These are phyloP conservation scores for Zoysia matrella DNA, from an alignment of 202 grass and related monocot species.

Conservation along the genomic window DNA sequence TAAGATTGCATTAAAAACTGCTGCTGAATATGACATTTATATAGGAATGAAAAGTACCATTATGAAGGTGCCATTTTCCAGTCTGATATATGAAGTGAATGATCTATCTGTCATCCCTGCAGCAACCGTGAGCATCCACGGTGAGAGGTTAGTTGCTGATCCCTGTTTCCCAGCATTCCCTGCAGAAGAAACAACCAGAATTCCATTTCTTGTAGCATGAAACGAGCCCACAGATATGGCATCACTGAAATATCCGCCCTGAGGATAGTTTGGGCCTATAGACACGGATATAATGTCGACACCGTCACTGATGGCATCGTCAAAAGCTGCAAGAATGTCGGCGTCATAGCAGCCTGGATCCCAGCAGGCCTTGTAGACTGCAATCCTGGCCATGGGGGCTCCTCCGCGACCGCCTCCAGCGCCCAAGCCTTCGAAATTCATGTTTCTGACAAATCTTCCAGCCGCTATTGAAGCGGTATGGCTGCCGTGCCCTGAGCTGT, in stretches of 20 bases:
- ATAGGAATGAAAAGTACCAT: slow-evolving; percentile 48
- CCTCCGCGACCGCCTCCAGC: slow-evolving; percentile 65
- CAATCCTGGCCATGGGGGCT: slow-evolving; percentile 78
- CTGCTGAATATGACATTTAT: not conserved
- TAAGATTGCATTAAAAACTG: not conserved
- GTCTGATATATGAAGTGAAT: slow-evolving; percentile 58
- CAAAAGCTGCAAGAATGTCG: slow-evolving; percentile 77
- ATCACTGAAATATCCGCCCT: slow-evolving; percentile 73
- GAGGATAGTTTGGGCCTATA: slow-evolving; percentile 65
- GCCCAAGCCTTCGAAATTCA: slow-evolving; percentile 69
- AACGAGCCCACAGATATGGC: slow-evolving; percentile 82
- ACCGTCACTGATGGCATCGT: slow-evolving; percentile 72
- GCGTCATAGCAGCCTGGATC: slow-evolving; percentile 72
- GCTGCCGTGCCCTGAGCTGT: slow-evolving; percentile 78
- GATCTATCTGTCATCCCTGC: slow-evolving; percentile 72
- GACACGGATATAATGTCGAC: slow-evolving; percentile 88
- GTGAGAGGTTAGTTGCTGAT: slow-evolving; percentile 70
- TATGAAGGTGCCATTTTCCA: slow-evolving; percentile 62
- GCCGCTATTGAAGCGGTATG: slow-evolving; percentile 79
- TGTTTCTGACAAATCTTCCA: slow-evolving; percentile 63
- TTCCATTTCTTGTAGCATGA: slow-evolving; percentile 69
- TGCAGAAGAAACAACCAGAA: slow-evolving; percentile 78
- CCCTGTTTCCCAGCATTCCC: slow-evolving; percentile 70
- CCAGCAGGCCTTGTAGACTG: slow-evolving; percentile 84
- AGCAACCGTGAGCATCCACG: slow-evolving; percentile 80